Conservation (phyloP, 2,329 filamentous ascomycete species). For the Hypoxylon sp. region DNA sequence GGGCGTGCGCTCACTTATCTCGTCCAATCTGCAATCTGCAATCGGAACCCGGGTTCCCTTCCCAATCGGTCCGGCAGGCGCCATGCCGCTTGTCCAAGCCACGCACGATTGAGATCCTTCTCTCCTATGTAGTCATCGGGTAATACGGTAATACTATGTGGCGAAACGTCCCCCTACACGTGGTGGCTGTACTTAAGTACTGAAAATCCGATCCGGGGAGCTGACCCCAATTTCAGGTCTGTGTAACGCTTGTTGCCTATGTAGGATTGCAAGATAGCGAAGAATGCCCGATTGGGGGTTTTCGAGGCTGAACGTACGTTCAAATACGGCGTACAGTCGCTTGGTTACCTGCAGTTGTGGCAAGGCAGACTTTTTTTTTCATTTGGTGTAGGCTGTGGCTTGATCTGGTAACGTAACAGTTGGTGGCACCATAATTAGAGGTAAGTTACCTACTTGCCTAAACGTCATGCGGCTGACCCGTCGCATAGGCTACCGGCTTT, state of each 20-base stretch:
- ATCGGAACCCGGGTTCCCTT: conserved; percentile 5
- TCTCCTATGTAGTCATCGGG: conserved; percentile 8
- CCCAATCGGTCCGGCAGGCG: conserved; percentile 35
- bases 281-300: conserved; percentile 6
- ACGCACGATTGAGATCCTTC: conserved; percentile 22
- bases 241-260: conserved; percentile 5
- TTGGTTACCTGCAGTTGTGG: not conserved
- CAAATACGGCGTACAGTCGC: conserved; percentile 6
- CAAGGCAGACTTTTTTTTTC: conserved; percentile 6
- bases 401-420: conserved; percentile 18
- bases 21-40: conserved; percentile 7
- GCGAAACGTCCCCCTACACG: conserved; percentile 24
- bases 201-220: conserved; percentile 23
- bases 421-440: conserved; percentile 14
- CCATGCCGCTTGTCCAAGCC: conserved; percentile 34
- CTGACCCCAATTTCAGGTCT: not conserved
- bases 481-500: conserved; percentile 7
- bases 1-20: conserved; percentile 1
- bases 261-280: conserved; percentile 7
- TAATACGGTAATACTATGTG: conserved; percentile 14
- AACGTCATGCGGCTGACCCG: conserved; percentile 13
- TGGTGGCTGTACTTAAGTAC: conserved; percentile 8
- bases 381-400: conserved; percentile 9
- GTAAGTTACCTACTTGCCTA: not conserved
- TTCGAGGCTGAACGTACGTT: conserved; percentile 9